Conservation (phyloP, 208 protist species). For the Leptomonas pyrrhocoris region DNA sequence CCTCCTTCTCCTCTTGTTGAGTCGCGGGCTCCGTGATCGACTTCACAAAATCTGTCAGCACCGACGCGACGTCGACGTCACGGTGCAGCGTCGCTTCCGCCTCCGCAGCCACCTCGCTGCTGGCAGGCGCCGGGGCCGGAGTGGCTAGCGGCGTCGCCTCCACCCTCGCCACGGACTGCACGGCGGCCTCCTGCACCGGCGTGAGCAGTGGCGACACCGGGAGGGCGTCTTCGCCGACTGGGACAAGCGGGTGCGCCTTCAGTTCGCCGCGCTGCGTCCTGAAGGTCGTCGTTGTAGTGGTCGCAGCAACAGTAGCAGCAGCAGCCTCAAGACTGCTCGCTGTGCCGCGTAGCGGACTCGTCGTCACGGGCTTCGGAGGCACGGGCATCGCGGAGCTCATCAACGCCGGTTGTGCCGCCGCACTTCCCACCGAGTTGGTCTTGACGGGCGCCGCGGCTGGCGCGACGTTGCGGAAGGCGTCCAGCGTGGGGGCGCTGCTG, state of each 20-base stretch:
- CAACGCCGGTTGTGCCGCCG: not conserved
- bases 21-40: conserved; percentile 29
- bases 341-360: conserved; percentile 39
- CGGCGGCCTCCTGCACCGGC: not conserved
- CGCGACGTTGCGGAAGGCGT: conserved; percentile 40
- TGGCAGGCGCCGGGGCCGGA: not conserved
- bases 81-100: not conserved
- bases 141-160: not conserved
- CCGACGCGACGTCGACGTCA: conserved; percentile 7
- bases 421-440: conserved; percentile 11
- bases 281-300: not conserved
- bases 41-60: conserved; percentile 26
- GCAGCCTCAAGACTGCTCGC: conserved; percentile 8
- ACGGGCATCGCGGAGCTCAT: conserved; percentile 11
- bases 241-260: conserved; percentile 34
- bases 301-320: not conserved
- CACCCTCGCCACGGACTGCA: conserved; percentile 1
- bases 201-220: conserved; percentile 4
- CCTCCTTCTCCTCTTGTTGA: conserved; percentile 22
- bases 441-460: not conserved
- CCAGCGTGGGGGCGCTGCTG: conserved; percentile 39
- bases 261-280: conserved; percentile 1
- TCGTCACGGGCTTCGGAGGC: conserved; percentile 46
- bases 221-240: conserved; percentile 25
- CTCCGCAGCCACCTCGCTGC: not conserved